These are phyloP conservation scores for Scutellaria baicalensis DNA, from an alignment of 257 asterid species.

Conservation along the genomic window DNA sequence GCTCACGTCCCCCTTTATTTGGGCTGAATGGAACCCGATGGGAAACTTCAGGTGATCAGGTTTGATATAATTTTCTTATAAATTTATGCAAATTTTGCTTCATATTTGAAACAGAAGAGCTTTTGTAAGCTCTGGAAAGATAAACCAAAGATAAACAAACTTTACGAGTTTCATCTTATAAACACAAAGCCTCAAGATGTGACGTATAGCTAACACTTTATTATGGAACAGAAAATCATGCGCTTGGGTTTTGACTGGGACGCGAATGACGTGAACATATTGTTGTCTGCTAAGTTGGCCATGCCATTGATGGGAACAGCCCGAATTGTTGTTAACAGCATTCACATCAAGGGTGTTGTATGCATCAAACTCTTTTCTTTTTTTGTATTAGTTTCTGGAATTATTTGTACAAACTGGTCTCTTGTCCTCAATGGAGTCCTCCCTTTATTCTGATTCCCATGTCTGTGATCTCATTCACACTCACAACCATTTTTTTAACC, in stretches of 20 bases:
- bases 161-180: not conserved
- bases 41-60: conserved; percentile 89
- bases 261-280: conserved; percentile 59
- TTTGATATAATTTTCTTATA: conserved; percentile 30
- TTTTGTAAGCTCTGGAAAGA: not conserved
- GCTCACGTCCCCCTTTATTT: conserved; percentile 76
- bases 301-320: conserved; percentile 93
- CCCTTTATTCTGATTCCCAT: not conserved
- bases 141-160: too few relatives aligned
- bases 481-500: not conserved
- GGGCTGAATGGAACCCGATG: conserved; percentile 87
- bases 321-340: conserved; percentile 74
- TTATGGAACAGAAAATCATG: conserved; percentile 50
- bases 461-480: not conserved
- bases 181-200: not conserved
- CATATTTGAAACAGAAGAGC: not conserved
- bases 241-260: conserved; percentile 95
- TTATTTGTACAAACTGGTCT: not conserved
- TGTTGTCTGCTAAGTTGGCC: conserved; percentile 86
- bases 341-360: conserved; percentile 97
- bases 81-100: not conserved
- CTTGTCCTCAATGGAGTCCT: not conserved
- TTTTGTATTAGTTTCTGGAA: not conserved
- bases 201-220: conserved; percentile 15
- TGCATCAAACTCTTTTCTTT: conserved; percentile 23